Evolutionary conservation across 495 filamentous ascomycete genomes (phyloP), one percentile per base, ranked within the genome.

Genomic region (Thermothielavioides terrestris): DNA sequence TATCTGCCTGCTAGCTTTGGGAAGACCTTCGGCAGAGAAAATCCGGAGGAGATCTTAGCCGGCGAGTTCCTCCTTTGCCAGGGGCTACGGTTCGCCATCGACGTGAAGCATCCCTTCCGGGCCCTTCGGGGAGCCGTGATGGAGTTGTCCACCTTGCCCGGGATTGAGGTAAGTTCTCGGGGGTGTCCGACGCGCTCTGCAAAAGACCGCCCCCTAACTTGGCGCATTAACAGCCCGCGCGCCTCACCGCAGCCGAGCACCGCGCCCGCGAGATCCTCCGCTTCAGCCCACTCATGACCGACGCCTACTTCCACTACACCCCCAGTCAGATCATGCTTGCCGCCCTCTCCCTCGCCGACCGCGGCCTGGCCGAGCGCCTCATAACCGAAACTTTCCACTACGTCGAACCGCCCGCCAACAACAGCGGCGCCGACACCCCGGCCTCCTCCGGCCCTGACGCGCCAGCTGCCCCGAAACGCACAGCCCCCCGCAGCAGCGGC

Each of bases 221-320:
- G 61, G 25, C 64, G 61, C 35, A 65, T 20, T 1, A 9, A n/a
- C 41, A 66, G 57, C 56, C 68, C 22, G 54, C 65, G 18, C 73
- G 88, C 11, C 78, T 94, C 45, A 71, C 73, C 23, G 66, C 69
- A 7, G 88, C 88, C 2, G 88, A 95, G 59, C 69, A 65, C 27
- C 77, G 71, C 48, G 86, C 89, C 5, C 79, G 83, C 36, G 77
- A 83, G 3, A 72, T 85, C 32, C 76, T 96, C 28, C 89, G 88
- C 52, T 81, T 78, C 36, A 82, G 85, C 41, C 86, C 89, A 1
- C 70, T 92, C 35, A 77, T 95, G 55, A 91, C 91, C 22, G 92
- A 98, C 60, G 89, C 77, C 18, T 96, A 96, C 69, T 95, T 97
- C 72, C 83, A 95, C 59, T 97, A 87, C 68, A 94, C 94, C 3